Conservation (phyloP, 2,329 filamentous ascomycete species). For the Colletotrichum chlorophyti region DNA sequence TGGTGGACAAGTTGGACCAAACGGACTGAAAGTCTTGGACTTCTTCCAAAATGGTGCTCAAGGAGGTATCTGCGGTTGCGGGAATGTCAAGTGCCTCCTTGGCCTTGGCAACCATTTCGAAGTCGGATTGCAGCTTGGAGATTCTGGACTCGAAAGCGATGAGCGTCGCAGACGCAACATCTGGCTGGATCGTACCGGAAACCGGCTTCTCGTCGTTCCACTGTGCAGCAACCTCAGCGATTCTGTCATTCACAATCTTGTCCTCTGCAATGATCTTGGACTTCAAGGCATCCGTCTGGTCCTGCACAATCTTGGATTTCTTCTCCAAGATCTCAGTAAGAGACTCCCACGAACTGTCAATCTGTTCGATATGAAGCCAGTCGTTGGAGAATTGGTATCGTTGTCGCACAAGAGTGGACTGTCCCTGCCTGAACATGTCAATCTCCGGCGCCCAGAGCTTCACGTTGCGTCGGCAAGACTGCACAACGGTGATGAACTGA, state of each 20-base stretch:
- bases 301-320: conserved; percentile 94
- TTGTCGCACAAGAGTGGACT: conserved; percentile 88
- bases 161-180: conserved; percentile 84
- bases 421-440: conserved; percentile 93
- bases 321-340: conserved; percentile 90
- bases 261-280: conserved; percentile 97
- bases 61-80: conserved; percentile 77
- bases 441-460: conserved; percentile 96
- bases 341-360: conserved; percentile 94
- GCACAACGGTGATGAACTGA: conserved; percentile 97
- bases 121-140: conserved; percentile 83
- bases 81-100: conserved; percentile 96
- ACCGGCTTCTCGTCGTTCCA: conserved; percentile 99
- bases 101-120: conserved; percentile 92
- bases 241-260: conserved; percentile 87
- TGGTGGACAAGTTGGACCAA: conserved; percentile 93
- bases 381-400: conserved; percentile 92
- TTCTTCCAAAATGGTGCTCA: conserved; percentile 89
- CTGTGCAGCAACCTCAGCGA: conserved; percentile 80
- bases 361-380: conserved; percentile 95
- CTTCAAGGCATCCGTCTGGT: conserved; percentile 92
- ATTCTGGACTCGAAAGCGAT: conserved; percentile 84
- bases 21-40: conserved; percentile 99
- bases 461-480: conserved; percentile 93
- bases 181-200: conserved; percentile 89